Conservation (phyloP, 2,329 filamentous ascomycete genomes). For the Sporothrix inflata region DNA sequence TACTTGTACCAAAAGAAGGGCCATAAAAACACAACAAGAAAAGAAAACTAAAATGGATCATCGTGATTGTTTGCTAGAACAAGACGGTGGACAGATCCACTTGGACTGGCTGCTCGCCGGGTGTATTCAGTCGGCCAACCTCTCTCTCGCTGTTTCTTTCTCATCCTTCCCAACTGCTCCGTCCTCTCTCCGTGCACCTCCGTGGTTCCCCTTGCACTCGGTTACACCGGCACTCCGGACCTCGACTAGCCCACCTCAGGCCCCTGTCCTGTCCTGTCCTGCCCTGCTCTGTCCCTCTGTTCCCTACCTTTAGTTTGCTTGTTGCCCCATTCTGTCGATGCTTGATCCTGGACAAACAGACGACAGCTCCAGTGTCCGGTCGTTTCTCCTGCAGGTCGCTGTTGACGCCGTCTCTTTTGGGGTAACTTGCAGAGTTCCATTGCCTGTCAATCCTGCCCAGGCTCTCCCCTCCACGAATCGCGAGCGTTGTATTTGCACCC, state of each 20-base stretch:
- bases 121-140: background rate
- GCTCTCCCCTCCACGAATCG: background rate
- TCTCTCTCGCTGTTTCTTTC: background rate
- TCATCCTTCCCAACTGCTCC: background rate
- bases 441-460: background rate
- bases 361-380: background rate
- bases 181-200: background rate
- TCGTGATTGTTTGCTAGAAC: background rate
- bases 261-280: background rate
- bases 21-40: background rate
- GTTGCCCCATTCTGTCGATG: background rate
- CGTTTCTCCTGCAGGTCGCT: background rate
- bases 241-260: background rate
- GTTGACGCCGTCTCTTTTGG: background rate
- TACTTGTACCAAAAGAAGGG: background rate
- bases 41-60: background rate
- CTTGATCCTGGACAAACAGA: conserved; percentile 1
- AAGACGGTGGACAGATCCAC: background rate
- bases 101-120: background rate
- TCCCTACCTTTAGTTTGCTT: too few relatives aligned
- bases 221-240: conserved; percentile 20
- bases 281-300: background rate
- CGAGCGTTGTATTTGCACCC: conserved; percentile 19
- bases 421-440: background rate
- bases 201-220: background rate